A percentile compares a stretch with the other conserved stretches of the same genome.
phyloP scores from a whole-genome alignment of 441 rosid genomes.

The Syzygium malaccense region DNA sequence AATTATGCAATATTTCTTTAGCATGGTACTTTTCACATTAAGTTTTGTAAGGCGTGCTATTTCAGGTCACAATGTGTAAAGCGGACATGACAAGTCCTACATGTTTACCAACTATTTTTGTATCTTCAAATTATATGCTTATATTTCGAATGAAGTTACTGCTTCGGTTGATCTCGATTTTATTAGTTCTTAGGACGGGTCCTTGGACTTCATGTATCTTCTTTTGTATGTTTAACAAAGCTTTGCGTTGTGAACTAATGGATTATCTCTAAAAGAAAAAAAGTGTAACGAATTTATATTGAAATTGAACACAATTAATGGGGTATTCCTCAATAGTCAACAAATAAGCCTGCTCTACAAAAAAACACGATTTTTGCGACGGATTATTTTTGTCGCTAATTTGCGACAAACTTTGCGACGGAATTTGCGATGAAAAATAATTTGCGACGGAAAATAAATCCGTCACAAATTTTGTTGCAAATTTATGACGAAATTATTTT shows the following conservation, averaged over 20 bases:
- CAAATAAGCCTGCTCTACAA: background rate
- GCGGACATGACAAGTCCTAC: background rate
- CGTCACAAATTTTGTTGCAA: no score
- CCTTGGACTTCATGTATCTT: background rate
- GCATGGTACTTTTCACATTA: background rate
- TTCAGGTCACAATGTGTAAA: background rate
- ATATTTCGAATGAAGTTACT: background rate
- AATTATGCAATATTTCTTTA: background rate
- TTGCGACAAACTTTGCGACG: no score
- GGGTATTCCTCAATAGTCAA: background rate
- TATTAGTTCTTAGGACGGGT: background rate
- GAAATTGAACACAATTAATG: background rate
- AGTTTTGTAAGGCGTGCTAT: background rate
- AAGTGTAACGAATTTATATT: background rate
- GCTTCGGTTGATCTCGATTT: background rate
- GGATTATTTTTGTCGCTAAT: no score
- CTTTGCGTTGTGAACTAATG: background rate
- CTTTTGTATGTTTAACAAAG: background rate
- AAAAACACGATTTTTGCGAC: no score
- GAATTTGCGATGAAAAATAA: no score
- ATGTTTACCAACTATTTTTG: background rate
- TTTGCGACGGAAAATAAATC: no score
- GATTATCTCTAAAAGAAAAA: background rate
- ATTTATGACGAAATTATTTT: no score
- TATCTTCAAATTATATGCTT: background rate